Conservation (phyloP, 2,329 filamentous ascomycete genomes). For the Ophiostoma sp. region DNA sequence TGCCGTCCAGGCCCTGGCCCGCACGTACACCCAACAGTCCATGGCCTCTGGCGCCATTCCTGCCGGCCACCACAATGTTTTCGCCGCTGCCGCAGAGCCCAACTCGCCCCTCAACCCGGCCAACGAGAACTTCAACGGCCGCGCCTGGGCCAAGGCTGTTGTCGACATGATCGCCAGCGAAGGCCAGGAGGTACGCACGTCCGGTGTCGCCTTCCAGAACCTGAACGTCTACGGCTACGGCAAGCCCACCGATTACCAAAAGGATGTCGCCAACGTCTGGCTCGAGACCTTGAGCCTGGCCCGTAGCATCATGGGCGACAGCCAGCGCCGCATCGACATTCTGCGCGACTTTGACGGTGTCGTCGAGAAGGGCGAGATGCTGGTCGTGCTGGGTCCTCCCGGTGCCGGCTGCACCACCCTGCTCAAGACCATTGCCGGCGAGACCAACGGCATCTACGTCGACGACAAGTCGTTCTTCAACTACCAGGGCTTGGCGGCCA, state of each 20-base stretch:
- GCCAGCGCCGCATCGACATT: slow-evolving; percentile 60
- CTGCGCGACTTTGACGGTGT: slow-evolving; percentile 62
- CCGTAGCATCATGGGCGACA: slow-evolving; percentile 48
- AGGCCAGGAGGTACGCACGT: slow-evolving; percentile 53
- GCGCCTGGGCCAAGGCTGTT: slow-evolving; percentile 56
- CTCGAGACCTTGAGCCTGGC: slow-evolving; percentile 44
- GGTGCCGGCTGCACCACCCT: slow-evolving; percentile 76
- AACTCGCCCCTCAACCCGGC: slow-evolving; percentile 46
- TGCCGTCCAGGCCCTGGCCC: slow-evolving; percentile 52
- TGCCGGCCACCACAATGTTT: slow-evolving; percentile 43
- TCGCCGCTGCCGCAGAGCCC: slow-evolving; percentile 37
- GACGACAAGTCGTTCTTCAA: slow-evolving; percentile 69
- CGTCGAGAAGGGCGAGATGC: slow-evolving; percentile 66
- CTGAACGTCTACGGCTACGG: slow-evolving; percentile 65
- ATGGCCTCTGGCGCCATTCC: slow-evolving; percentile 28
- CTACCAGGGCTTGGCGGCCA: slow-evolving; percentile 68
- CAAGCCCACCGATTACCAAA: slow-evolving; percentile 64
- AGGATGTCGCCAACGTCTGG: slow-evolving; percentile 59
- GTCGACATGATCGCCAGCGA: slow-evolving; percentile 48
- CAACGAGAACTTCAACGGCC: slow-evolving; percentile 47
- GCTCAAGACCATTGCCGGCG: slow-evolving; percentile 76
- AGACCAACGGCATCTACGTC: slow-evolving; percentile 73
- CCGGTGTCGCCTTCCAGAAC: slow-evolving; percentile 62
- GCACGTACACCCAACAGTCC: slow-evolving; percentile 46
- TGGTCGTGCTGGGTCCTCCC: slow-evolving; percentile 68